Evolutionary conservation across 495 filamentous ascomycete species (phyloP).

Genomic region (Xylaria intraflava): DNA sequence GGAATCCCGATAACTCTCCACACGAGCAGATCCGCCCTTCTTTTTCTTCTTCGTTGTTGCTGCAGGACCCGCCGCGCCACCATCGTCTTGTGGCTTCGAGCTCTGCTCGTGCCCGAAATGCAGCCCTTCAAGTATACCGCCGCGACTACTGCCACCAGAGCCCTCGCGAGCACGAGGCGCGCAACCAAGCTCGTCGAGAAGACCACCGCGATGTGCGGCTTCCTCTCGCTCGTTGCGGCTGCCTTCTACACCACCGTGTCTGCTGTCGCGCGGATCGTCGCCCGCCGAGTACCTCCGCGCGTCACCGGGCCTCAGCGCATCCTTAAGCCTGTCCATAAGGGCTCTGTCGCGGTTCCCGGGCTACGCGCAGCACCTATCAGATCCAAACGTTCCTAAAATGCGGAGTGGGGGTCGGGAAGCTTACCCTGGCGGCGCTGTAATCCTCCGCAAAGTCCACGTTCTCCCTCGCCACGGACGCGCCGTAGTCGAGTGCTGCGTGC

Average conservation of each 20-base stretch:
- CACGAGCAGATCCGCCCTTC: neutral
- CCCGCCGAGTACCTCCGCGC: neutral
- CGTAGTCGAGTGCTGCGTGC: neutral
- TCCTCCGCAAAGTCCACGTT: conserved; percentile 7
- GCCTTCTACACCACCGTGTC: conserved; percentile 6
- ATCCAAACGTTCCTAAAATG: too few species aligned
- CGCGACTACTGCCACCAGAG: neutral
- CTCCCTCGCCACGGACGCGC: neutral
- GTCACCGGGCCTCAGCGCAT: conserved; percentile 7
- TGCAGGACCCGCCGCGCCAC: neutral
- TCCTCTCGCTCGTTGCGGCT: conserved; percentile 3
- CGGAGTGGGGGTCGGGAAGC: too few species aligned
- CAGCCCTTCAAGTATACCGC: neutral
- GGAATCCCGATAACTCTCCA: neutral
- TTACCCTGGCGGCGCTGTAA: neutral
- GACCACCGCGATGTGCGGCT: neutral
- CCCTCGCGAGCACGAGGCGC: neutral
- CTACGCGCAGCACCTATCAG: neutral
- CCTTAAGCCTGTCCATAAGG: conserved; percentile 8
- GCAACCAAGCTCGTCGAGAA: neutral
- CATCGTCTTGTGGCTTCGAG: neutral
- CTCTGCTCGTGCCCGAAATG: neutral
- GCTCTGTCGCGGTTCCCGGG: conserved; percentile 4
- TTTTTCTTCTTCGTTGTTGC: neutral
- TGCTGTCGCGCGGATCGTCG: conserved; percentile 1